Conservation (phyloP, 352 stramenopile genomes). For the Thalassiosira pacifica region DNA sequence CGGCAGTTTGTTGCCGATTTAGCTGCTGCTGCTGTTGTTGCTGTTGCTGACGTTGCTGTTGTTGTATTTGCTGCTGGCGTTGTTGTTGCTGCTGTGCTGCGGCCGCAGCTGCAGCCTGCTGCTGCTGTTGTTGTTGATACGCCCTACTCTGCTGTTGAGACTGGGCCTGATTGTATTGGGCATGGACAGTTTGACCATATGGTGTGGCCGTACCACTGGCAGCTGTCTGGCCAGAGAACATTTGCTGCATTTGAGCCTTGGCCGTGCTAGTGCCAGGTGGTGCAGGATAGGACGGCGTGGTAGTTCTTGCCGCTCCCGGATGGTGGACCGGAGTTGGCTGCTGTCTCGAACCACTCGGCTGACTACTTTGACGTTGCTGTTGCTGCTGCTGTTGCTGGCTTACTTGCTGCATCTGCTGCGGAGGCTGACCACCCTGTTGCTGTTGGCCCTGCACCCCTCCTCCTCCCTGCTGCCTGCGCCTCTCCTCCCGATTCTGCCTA, state of each 20-base stretch:
- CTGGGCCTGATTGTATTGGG: background rate
- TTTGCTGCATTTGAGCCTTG: slow-evolving; percentile 37
- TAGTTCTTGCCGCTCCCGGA: slow-evolving; percentile 8
- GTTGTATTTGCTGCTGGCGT: slow-evolving; percentile 14
- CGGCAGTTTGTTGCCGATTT: slow-evolving; percentile 14
- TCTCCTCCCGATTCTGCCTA: background rate
- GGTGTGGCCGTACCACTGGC: slow-evolving; percentile 8
- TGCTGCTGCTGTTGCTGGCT: background rate
- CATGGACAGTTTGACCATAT: slow-evolving; percentile 22
- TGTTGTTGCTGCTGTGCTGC: background rate
- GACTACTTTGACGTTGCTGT: background rate
- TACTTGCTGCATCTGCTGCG: slow-evolving; percentile 10
- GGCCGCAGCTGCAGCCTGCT: slow-evolving; percentile 1
- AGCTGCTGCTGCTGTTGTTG: background rate
- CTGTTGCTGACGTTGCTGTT: slow-evolving; percentile 30
- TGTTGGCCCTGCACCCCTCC: slow-evolving; percentile 5
- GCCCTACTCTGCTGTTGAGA: slow-evolving; percentile 38
- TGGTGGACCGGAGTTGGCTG: slow-evolving; percentile 20
- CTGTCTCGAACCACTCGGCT: slow-evolving; percentile 20
- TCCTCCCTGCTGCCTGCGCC: background rate
- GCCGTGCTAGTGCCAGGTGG: background rate
- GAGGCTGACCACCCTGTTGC: background rate
- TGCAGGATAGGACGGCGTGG: slow-evolving; percentile 3
- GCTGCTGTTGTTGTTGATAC: slow-evolving; percentile 30
- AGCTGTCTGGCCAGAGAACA: slow-evolving; percentile 15